Evolutionary conservation across 2,329 filamentous ascomycete species (phyloP).

Genomic region (Aspergillus hortae): DNA sequence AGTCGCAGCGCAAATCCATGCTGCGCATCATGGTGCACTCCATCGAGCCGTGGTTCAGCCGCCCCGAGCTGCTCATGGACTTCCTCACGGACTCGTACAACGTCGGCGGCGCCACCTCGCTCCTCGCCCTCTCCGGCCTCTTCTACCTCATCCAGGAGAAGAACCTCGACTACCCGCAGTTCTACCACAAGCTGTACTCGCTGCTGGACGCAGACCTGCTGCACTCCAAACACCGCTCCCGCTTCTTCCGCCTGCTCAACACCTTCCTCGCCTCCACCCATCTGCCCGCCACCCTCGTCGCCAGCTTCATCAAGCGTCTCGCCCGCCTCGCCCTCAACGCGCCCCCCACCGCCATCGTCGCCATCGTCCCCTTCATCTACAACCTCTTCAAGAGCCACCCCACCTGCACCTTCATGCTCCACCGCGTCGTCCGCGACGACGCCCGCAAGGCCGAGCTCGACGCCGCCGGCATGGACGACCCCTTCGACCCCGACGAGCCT

Average conservation of each 20-base stretch:
- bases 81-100: constrained; percentile 95
- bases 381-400: constrained; percentile 90
- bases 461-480: constrained; percentile 64
- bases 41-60: constrained; percentile 84
- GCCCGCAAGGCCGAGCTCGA: constrained; percentile 59
- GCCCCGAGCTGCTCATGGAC: constrained; percentile 87
- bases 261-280: constrained; percentile 89
- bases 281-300: constrained; percentile 83
- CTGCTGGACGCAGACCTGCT: constrained; percentile 80
- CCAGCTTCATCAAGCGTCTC: constrained; percentile 94
- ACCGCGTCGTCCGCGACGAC: constrained; percentile 64
- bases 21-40: constrained; percentile 70
- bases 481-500: constrained; percentile 69
- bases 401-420: constrained; percentile 92
- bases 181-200: constrained; percentile 92
- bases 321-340: constrained; percentile 80
- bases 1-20: constrained; percentile 74
- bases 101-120: constrained; percentile 76
- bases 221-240: constrained; percentile 89
- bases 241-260: constrained; percentile 88
- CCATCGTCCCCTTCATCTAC: constrained; percentile 88
- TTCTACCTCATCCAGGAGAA: constrained; percentile 92
- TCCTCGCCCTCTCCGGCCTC: constrained; percentile 85
- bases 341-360: constrained; percentile 84
- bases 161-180: constrained; percentile 93